Percentiles rank a stretch among this genome's conserved stretches.
phyloP scores from a whole-genome alignment of 73 alveolate genomes.

The Paramecium octaurelia region DNA sequence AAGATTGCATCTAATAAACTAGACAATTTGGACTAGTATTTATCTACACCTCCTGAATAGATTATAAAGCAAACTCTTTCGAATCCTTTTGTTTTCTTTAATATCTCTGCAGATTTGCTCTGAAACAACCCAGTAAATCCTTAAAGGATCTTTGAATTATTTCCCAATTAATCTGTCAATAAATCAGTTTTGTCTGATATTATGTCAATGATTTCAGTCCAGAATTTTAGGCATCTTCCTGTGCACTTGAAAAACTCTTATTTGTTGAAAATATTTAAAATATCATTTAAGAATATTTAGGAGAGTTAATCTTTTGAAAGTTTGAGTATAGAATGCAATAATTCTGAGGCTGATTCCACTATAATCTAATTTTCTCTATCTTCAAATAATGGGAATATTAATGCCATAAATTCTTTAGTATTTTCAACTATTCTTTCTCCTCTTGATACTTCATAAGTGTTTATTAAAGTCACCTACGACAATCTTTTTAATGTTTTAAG shows the following conservation, averaged over 20 bases:
- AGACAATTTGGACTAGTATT: constrained; percentile 37
- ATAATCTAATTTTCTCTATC: not conserved
- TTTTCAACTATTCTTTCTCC: constrained; percentile 38
- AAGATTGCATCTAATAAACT: constrained; percentile 51
- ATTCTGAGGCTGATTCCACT: constrained; percentile 51
- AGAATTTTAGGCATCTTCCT: constrained; percentile 31
- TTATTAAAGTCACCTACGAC: not conserved
- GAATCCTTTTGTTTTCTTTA: constrained; percentile 35
- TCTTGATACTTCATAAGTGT: constrained; percentile 49
- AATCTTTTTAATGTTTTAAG: not conserved
- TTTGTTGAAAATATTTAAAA: not conserved
- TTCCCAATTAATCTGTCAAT: constrained; percentile 32
- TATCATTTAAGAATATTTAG: constrained; percentile 21
- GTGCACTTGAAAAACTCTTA: constrained; percentile 55
- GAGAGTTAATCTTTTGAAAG: constrained; percentile 34
- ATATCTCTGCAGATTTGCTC: constrained; percentile 21
- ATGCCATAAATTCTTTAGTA: constrained; percentile 25
- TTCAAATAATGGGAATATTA: not conserved
- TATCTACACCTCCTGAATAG: constrained; percentile 62
- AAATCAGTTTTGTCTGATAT: constrained; percentile 57
- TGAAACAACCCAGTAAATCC: not conserved
- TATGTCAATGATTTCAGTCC: constrained; percentile 56
- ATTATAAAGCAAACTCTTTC: constrained; percentile 58
- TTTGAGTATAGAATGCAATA: constrained; percentile 15
- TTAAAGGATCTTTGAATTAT: not conserved